A percentile compares a stretch with the other conserved stretches of the same genome.
These are phyloP conservation scores for Citrullus mucosospermus DNA, from an alignment of 306 rosid genomes.

Conservation along the genomic window DNA sequence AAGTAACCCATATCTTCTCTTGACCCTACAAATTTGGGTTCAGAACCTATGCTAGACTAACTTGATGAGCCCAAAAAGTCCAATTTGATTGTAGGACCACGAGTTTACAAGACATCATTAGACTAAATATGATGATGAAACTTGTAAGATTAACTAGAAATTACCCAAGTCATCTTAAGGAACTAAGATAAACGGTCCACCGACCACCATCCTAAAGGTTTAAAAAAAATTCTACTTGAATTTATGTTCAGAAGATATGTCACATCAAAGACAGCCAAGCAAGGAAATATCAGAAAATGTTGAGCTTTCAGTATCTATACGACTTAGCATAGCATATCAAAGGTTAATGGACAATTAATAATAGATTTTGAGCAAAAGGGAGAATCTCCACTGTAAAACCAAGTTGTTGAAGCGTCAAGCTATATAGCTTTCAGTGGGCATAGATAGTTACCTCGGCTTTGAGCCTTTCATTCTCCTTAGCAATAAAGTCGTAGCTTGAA, in stretches of 20 bases:
- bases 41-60: neutral
- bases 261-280: neutral
- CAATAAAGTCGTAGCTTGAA: slow-evolving; percentile 48
- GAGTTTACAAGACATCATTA: neutral
- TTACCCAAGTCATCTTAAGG: neutral
- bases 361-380: neutral
- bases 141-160: neutral
- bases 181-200: neutral
- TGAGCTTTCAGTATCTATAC: neutral
- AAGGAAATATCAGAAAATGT: neutral
- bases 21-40: neutral
- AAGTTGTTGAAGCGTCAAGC: neutral
- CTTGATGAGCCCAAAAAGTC: neutral
- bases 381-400: neutral
- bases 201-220: neutral
- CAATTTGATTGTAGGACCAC: neutral
- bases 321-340: neutral
- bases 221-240: neutral
- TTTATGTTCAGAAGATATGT: neutral
- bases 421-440: slow-evolving; percentile 2
- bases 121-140: neutral
- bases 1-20: neutral
- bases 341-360: neutral
- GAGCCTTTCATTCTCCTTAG: slow-evolving; percentile 77
- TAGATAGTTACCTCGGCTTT: slow-evolving; percentile 65